phyloP scores from a whole-genome alignment of 2,329 filamentous ascomycete genomes.

The Aureobasidium sp. region DNA sequence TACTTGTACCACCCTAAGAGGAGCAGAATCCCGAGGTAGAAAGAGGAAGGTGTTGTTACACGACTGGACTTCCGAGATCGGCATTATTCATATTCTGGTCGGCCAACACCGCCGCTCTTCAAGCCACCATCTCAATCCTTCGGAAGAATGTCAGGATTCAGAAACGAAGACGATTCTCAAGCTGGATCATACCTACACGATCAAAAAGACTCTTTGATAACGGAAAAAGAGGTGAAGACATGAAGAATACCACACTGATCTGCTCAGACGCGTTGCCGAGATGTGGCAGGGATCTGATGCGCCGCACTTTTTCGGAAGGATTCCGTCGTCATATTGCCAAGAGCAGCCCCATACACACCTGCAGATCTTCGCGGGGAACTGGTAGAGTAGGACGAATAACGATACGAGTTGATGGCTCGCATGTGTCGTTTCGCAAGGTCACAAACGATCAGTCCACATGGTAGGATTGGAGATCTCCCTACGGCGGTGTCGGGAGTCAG shows the following conservation, averaged over 20 bases:
- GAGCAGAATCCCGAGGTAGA: background rate
- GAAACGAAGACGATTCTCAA: background rate
- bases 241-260: background rate
- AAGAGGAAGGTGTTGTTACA: constrained; percentile 7
- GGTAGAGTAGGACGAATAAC: constrained; percentile 1
- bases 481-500: background rate
- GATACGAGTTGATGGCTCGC: constrained; percentile 1
- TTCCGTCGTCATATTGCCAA: constrained; percentile 10
- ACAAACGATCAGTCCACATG: background rate
- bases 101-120: background rate
- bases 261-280: background rate
- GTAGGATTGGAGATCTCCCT: background rate
- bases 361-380: constrained; percentile 7
- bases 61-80: constrained; percentile 6
- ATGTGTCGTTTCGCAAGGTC: constrained; percentile 7
- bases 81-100: background rate
- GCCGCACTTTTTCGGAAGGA: background rate
- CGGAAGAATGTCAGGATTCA: background rate
- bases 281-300: background rate
- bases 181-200: background rate
- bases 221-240: background rate
- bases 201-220: background rate
- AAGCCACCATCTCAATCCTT: constrained; percentile 4
- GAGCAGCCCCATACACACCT: constrained; percentile 1
- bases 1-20: background rate